phyloP scores from a whole-genome alignment of 78 protist genomes.

The Dictyostelium brefeldianum region DNA sequence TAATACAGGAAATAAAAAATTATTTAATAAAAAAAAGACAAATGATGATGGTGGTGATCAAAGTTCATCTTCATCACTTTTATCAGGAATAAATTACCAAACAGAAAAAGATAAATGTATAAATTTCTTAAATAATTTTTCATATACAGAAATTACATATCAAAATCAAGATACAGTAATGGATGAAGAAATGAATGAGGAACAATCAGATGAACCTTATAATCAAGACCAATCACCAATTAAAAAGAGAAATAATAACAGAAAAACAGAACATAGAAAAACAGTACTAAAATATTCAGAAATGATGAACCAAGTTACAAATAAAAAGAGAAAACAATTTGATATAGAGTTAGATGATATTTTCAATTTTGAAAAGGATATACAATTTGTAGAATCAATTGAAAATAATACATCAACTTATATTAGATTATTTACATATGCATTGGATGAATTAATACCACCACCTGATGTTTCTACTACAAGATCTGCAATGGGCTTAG shows the following conservation, averaged over 20 bases:
- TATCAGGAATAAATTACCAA: background rate
- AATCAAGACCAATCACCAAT: no score
- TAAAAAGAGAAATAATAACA: no score
- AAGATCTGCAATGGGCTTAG: background rate
- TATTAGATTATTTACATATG: constrained; percentile 57
- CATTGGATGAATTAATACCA: constrained; percentile 64
- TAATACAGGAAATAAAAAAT: background rate
- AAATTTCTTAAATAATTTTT: background rate
- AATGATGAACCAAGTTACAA: constrained; percentile 31
- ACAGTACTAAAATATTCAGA: background rate
- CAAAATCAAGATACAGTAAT: no score
- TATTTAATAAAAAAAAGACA: background rate
- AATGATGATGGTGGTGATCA: background rate
- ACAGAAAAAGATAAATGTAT: constrained; percentile 9
- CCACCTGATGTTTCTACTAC: background rate
- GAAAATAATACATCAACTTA: constrained; percentile 54
- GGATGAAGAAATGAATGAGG: no score
- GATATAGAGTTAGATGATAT: constrained; percentile 82
- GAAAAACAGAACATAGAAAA: background rate
- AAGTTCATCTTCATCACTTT: background rate
- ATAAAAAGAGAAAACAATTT: constrained; percentile 41
- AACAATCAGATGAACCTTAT: no score
- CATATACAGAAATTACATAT: background rate
- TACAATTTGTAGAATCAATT: constrained; percentile 1
- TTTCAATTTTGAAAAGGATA: constrained; percentile 1